A percentile compares a stretch with the other conserved stretches of the same genome.
These are phyloP conservation scores for Suillus bovinus DNA, from an alignment of 768 basidiomycete genomes.

Conservation along the genomic window DNA sequence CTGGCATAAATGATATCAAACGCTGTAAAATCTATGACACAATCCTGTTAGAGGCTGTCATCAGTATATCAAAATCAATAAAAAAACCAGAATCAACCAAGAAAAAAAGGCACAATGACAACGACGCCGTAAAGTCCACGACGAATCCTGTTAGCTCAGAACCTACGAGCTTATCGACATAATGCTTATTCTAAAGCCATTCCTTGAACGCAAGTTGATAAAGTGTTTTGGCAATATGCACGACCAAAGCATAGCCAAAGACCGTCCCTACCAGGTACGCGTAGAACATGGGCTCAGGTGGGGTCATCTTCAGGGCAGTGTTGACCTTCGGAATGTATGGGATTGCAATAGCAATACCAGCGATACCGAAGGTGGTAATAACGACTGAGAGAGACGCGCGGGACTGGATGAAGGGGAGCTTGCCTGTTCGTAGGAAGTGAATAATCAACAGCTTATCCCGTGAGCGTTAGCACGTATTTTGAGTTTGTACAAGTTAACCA, in stretches of 20 bases:
- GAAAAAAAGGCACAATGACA: neutral
- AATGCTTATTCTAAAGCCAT: slow-evolving; percentile 23
- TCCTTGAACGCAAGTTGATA: slow-evolving; percentile 31
- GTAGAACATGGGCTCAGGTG: slow-evolving; percentile 31
- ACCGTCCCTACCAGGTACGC: slow-evolving; percentile 25
- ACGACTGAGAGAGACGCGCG: slow-evolving; percentile 30
- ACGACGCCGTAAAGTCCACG: neutral
- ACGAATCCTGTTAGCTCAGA: no score
- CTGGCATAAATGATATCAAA: neutral
- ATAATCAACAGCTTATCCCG: slow-evolving; percentile 31
- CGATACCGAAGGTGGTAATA: slow-evolving; percentile 31
- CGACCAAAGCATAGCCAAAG: slow-evolving; percentile 22
- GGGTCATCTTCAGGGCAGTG: slow-evolving; percentile 26
- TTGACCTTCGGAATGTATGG: slow-evolving; percentile 34
- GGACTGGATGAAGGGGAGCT: slow-evolving; percentile 33
- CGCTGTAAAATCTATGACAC: neutral
- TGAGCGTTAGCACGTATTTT: neutral
- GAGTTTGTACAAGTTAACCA: neutral
- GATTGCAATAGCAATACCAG: slow-evolving; percentile 33
- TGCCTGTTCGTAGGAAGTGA: slow-evolving; percentile 32
- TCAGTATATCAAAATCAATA: no score
- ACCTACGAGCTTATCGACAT: no score
- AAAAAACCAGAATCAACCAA: neutral
- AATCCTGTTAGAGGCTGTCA: no score
- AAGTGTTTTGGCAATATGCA: slow-evolving; percentile 29